Base-by-base conservation (phyloP, 1,139 yeast species). In the Protomyces inundatus region DNA sequence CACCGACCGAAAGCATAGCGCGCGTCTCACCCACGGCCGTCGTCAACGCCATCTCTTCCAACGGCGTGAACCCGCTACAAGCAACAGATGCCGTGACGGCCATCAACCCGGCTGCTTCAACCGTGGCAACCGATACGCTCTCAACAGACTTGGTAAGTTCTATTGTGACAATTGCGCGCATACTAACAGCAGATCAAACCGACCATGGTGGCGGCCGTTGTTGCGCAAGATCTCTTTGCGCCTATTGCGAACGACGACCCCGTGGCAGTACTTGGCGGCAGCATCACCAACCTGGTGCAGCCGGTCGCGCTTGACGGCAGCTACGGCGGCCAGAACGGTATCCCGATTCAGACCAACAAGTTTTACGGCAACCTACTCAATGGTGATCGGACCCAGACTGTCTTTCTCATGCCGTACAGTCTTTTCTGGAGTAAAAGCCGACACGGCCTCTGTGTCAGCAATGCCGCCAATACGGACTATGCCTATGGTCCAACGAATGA, bases 341-440 rank as follows among this genome's bases (percentile, higher is more conserved):
- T 35, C 54, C 70, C 75, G 5, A 73, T 80, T 66, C 82, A 84
- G 70, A 87, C 93, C 48, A 87, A 87, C 78, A 87, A 86, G 73
- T 87, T 86, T 75, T 86, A 82, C 73, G 81, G 82, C 58, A 87
- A 87, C 72, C 75, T 87, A 74, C 75, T 84, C 70, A 75, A 87
- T 42, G 84, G 77, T 36, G 75, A 75, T 54, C 88, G 84, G 72
- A 75, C 79, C 32, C 77, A 79, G 66, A 75, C 78, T 7, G 78
- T 80, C 9, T 79, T 75, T 63, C 79, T 86, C 30, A 84, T 83
- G 72, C 95, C 95, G 32, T 87, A 86, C 71, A 81, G 83, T 1
- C 72, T 85, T 64, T 84, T 81, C 78, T 84, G 81, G 80, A 73
- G 76, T 42, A 73, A 73, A 36, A 78, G 77, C 6, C 67, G 70